Evolutionary conservation across 1,139 yeast species (phyloP).

Genomic region (Meyerozyma athensensis): DNA sequence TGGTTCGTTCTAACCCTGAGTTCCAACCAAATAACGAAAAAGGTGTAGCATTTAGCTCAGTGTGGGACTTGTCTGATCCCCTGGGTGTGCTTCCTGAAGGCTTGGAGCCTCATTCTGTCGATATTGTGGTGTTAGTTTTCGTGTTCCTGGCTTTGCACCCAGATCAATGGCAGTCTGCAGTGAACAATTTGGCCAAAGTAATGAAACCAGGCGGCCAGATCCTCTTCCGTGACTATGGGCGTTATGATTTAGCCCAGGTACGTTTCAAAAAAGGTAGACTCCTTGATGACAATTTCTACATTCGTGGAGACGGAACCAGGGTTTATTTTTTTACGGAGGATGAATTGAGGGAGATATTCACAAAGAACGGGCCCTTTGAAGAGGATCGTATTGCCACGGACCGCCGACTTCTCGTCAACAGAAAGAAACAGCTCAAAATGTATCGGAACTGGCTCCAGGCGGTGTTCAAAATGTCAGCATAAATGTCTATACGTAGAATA

Average conservation of each 20-base stretch:
- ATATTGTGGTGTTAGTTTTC: constrained; percentile 87
- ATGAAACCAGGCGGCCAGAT: constrained; percentile 92
- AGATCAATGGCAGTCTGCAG: constrained; percentile 81
- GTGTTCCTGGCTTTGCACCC: constrained; percentile 93
- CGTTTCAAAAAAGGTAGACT: constrained; percentile 86
- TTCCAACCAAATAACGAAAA: constrained; percentile 45
- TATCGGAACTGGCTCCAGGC: constrained; percentile 97
- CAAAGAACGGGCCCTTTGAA: constrained; percentile 50
- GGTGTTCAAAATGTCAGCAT: constrained; percentile 40
- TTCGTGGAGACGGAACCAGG: constrained; percentile 96
- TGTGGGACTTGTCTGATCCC: constrained; percentile 91
- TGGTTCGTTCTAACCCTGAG: constrained; percentile 61
- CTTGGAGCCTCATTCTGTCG: constrained; percentile 76
- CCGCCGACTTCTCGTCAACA: constrained; percentile 81
- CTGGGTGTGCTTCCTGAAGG: constrained; percentile 78
- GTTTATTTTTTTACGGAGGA: constrained; percentile 96
- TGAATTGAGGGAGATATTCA: constrained; percentile 73
- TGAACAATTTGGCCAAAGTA: constrained; percentile 60
- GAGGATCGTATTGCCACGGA: constrained; percentile 84
- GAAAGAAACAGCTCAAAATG: constrained; percentile 92
- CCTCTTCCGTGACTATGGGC: constrained; percentile 88
- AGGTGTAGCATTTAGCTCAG: constrained; percentile 73
- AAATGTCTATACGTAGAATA: background rate
- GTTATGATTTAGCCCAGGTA: constrained; percentile 93
- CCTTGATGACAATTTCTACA: constrained; percentile 87